Evolutionary conservation across 306 rosid genomes (phyloP).

Genomic region (Glycine soja): DNA sequence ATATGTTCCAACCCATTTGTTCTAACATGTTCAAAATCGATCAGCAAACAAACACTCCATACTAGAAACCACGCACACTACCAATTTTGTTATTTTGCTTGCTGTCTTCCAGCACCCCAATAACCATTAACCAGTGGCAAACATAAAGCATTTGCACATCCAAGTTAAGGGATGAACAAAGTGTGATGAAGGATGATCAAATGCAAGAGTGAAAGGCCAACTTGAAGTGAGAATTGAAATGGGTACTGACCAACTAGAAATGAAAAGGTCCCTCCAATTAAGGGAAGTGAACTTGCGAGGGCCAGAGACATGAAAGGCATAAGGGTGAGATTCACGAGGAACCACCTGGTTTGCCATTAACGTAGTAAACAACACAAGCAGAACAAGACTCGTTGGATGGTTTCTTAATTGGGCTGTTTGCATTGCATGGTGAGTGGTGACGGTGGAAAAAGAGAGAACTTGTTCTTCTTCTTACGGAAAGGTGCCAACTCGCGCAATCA

Average conservation of each 20-base stretch:
- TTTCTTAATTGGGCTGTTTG: constrained; percentile 40
- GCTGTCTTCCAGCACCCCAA: too few relatives aligned
- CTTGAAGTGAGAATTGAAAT: constrained; percentile 27
- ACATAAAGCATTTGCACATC: too few relatives aligned
- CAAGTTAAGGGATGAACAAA: too few relatives aligned
- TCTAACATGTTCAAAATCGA: too few relatives aligned
- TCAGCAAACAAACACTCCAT: too few relatives aligned
- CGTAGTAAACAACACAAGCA: neutral
- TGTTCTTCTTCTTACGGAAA: neutral
- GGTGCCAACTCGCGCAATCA: too few relatives aligned
- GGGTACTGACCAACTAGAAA: constrained; percentile 79
- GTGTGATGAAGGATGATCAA: too few relatives aligned
- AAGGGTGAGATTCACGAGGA: constrained; percentile 65
- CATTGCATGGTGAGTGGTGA: constrained; percentile 15
- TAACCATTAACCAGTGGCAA: too few relatives aligned
- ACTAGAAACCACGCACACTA: too few relatives aligned
- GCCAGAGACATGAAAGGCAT: constrained; percentile 92
- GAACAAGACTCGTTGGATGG: neutral
- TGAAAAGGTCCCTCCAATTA: constrained; percentile 86
- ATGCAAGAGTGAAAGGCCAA: neutral
- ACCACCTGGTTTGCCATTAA: constrained; percentile 54
- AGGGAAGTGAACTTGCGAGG: constrained; percentile 80
- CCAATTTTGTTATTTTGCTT: too few relatives aligned
- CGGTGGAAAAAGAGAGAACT: neutral
- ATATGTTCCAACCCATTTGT: constrained; percentile 27